These are phyloP conservation scores for Ustilago hordei DNA, from an alignment of 1,284 basidiomycete species.

Conservation along the genomic window DNA sequence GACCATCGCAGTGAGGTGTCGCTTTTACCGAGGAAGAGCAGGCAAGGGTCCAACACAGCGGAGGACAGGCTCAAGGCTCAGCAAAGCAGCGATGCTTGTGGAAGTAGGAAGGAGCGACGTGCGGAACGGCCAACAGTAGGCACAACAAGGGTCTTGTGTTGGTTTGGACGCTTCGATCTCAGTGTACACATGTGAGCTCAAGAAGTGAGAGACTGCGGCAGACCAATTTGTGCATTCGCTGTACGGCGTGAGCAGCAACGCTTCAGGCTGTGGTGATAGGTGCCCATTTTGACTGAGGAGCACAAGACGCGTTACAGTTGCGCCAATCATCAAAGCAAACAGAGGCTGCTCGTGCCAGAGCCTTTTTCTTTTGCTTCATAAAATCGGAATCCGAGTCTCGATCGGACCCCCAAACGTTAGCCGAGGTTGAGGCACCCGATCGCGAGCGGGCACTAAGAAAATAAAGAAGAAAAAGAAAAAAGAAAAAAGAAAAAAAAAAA, in stretches of 20 bases:
- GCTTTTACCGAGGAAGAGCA: neutral
- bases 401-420: neutral
- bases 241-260: no score
- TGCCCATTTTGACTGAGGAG: neutral
- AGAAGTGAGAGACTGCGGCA: neutral
- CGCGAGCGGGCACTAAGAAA: neutral
- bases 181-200: neutral
- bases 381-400: neutral
- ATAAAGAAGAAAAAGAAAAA: neutral
- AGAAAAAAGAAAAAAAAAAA: neutral
- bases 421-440: neutral
- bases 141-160: neutral
- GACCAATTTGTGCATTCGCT: neutral
- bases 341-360: neutral
- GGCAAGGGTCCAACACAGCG: neutral
- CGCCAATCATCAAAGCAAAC: neutral
- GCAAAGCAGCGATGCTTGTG: constrained; percentile 1
- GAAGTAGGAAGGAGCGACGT: neutral
- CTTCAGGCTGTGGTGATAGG: neutral
- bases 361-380: neutral
- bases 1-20: neutral
- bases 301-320: neutral
- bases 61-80: neutral
- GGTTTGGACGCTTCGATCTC: neutral
- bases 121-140: neutral